These are phyloP conservation scores for Amylocarpus encephaloides DNA, from an alignment of 2,329 filamentous ascomycete species.

Conservation along the genomic window DNA sequence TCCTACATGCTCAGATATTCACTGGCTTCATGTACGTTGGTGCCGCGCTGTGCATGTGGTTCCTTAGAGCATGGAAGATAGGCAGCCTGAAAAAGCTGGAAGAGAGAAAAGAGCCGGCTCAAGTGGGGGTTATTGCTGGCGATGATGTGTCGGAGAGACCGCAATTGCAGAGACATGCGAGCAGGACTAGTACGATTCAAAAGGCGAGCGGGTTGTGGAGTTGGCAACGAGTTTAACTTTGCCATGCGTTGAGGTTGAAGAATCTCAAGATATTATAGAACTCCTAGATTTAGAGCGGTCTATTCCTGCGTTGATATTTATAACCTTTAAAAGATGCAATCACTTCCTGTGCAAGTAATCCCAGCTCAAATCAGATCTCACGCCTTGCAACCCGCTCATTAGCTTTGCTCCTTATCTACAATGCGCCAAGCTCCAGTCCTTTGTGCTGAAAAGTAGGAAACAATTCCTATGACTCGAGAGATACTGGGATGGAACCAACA, in stretches of 20 bases:
- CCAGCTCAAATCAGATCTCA: no score
- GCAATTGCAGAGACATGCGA: slow-evolving; percentile 9
- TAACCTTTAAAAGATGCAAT: no score
- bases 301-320: no score
- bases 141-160: slow-evolving; percentile 12
- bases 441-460: no score
- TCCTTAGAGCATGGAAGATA: slow-evolving; percentile 57
- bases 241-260: background rate
- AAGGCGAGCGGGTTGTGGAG: slow-evolving; percentile 21
- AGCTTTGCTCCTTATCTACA: no score
- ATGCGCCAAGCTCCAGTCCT: no score
- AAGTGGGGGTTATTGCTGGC: background rate
- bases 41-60: slow-evolving; percentile 45
- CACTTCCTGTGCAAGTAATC: no score
- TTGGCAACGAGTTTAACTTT: slow-evolving; percentile 19
- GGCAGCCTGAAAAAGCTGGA: slow-evolving; percentile 32
- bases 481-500: no score
- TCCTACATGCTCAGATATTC: slow-evolving; percentile 54
- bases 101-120: slow-evolving; percentile 10
- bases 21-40: slow-evolving; percentile 56
- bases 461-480: no score
- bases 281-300: background rate
- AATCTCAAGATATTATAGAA: background rate
- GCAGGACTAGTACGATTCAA: slow-evolving; percentile 17
- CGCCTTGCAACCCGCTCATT: no score